These are phyloP conservation scores for Mycotypha africana DNA, from an alignment of 371 early-diverging fungal genomes.

Conservation along the genomic window DNA sequence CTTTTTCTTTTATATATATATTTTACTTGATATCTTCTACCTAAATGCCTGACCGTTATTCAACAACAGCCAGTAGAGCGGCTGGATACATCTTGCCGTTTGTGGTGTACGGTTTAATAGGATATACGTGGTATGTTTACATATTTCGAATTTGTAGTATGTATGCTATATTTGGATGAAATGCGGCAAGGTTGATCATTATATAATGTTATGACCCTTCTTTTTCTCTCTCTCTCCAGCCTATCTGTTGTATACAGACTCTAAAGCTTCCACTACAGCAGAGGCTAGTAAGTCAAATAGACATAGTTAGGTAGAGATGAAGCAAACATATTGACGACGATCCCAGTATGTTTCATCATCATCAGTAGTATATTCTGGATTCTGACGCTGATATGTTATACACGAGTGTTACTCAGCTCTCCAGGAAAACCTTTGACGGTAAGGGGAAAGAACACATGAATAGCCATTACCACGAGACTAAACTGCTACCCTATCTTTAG, in stretches of 20 bases:
- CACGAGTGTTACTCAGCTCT: conserved; percentile 36
- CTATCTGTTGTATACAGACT: conserved; percentile 6
- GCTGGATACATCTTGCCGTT: conserved; percentile 27
- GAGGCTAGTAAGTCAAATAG: conserved; percentile 24
- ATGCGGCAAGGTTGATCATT: neutral
- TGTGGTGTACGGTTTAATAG: conserved; percentile 28
- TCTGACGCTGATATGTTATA: conserved; percentile 39
- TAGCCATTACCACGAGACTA: neutral
- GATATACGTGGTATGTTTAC: conserved; percentile 49
- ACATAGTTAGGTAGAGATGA: too few species aligned
- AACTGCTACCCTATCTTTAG: neutral
- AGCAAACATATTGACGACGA: too few species aligned
- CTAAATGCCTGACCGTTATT: too few species aligned
- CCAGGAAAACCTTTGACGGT: conserved; percentile 43
- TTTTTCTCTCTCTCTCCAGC: neutral
- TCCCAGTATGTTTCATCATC: conserved; percentile 36
- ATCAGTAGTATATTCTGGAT: conserved; percentile 40
- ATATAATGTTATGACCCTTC: neutral
- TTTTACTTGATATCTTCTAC: too few species aligned
- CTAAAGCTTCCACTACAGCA: conserved; percentile 11
- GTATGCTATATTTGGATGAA: too few species aligned
- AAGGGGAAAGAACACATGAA: conserved; percentile 3
- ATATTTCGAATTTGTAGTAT: conserved; percentile 51
- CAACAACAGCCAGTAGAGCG: conserved; percentile 12
- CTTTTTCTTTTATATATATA: too few species aligned